Base-by-base conservation (phyloP, 1,139 yeast species). In the Kodamaea suecica region DNA sequence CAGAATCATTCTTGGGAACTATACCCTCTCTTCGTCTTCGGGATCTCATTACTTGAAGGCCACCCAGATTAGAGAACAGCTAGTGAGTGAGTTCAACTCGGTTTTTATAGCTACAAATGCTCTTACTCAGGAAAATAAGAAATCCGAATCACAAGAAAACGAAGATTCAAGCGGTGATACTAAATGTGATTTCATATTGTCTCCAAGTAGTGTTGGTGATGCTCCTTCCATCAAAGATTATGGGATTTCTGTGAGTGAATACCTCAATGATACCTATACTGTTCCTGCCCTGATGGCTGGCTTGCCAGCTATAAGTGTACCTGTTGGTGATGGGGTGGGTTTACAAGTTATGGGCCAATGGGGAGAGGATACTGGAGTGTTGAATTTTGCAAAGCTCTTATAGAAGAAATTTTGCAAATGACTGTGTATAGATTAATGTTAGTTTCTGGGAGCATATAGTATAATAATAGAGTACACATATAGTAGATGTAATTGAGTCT, bases 211-310 rank as follows among this genome's bases (percentile, higher is more conserved):
- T 2, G 69, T 78, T 39, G 66, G 70, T n/a, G 47, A 65, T 28
- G 80, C 96, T 5, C 78, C 81, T 5, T 56, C 71, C 4, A 47
- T 83, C 14, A 57, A 67, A 12, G 67, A 74, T 17, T 73, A 66
- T 43, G 55, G 60, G n/a, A 65, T 73, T 34, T 69, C 85, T 4
- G 69, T 84, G 5, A 77, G 76, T 34, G 72, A 81, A 12, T 88
- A 84, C 49, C 68, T 82, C 33, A 85, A 87, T 54, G 98, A 94
- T 55, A 78, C 85, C 1, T 69, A 88, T 41, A 87, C 97, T 0
- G 84, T 90, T 3, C 97, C 98, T 0, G 84, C 94, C 29, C 88
- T 95, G 1, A 62, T 94, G 42, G 95, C 95, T 0, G 98, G 97
- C 0, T 60, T 92, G 3, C 99, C 99, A 1, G 76, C 95, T 0